Evolutionary conservation across 2,329 filamentous ascomycete species (phyloP).

Genomic region (Trichoderma sp.): DNA sequence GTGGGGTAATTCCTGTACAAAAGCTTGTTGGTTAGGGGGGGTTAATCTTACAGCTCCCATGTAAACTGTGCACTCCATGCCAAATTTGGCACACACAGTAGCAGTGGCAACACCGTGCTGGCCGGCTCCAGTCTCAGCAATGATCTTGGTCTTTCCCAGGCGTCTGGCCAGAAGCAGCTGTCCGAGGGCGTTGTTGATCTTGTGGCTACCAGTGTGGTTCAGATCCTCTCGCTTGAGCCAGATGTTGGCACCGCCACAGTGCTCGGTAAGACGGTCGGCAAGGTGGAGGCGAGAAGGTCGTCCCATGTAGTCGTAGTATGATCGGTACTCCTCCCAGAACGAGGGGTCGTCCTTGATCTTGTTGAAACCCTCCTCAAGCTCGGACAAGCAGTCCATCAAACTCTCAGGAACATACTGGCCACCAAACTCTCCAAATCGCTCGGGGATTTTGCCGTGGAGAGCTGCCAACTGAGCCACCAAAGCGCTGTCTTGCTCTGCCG

Average conservation of each 20-base stretch:
- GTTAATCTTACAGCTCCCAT: slow-evolving; percentile 71
- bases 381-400: slow-evolving; percentile 90
- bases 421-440: slow-evolving; percentile 92
- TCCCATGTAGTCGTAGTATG: slow-evolving; percentile 97
- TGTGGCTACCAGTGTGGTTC: slow-evolving; percentile 97
- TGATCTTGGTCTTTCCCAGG: slow-evolving; percentile 93
- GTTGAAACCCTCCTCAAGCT: slow-evolving; percentile 90
- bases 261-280: slow-evolving; percentile 80
- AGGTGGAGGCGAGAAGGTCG: slow-evolving; percentile 88
- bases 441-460: slow-evolving; percentile 74
- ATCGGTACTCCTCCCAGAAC: slow-evolving; percentile 97
- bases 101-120: slow-evolving; percentile 98
- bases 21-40: not conserved
- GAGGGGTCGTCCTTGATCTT: slow-evolving; percentile 78
- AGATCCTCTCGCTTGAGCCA: slow-evolving; percentile 97
- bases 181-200: slow-evolving; percentile 98
- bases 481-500: slow-evolving; percentile 50
- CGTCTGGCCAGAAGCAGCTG: slow-evolving; percentile 83
- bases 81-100: slow-evolving; percentile 96
- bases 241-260: slow-evolving; percentile 90
- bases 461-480: slow-evolving; percentile 82
- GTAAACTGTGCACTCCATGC: slow-evolving; percentile 96
- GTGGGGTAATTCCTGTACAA: slow-evolving; percentile 2
- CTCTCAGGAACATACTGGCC: slow-evolving; percentile 97
- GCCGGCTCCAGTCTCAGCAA: slow-evolving; percentile 94